phyloP scores from a whole-genome alignment of 2,329 filamentous ascomycete species.

The Sphaerostilbella broomeana region DNA sequence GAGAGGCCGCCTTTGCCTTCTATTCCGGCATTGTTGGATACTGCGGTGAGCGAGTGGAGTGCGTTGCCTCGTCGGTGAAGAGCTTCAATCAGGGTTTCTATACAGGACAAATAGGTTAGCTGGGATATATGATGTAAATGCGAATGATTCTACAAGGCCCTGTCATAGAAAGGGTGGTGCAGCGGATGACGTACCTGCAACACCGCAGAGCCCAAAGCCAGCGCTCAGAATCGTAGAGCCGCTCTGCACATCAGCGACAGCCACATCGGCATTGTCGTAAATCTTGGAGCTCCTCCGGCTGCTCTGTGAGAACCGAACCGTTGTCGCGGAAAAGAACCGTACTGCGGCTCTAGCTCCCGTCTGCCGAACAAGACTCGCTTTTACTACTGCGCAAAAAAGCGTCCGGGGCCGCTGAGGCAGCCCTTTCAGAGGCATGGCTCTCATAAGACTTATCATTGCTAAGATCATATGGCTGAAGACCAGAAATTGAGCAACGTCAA shows the following conservation, averaged over 20 bases:
- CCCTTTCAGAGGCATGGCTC: not conserved
- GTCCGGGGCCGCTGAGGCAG: no score
- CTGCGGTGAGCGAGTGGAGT: constrained; percentile 63
- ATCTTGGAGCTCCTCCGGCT: constrained; percentile 39
- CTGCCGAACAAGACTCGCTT: constrained; percentile 1
- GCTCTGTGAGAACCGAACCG: constrained; percentile 9
- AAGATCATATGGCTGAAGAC: no score
- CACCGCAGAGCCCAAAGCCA: constrained; percentile 77
- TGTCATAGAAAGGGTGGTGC: not conserved
- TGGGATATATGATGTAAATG: not conserved
- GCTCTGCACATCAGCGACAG: constrained; percentile 63
- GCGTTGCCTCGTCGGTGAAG: constrained; percentile 53
- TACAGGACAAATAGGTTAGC: constrained; percentile 9
- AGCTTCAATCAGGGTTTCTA: constrained; percentile 65
- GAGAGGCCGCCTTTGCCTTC: constrained; percentile 63
- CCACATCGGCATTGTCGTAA: constrained; percentile 54
- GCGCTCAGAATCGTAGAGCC: constrained; percentile 67
- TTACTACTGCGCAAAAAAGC: no score
- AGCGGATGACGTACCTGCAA: constrained; percentile 46
- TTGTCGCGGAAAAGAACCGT: constrained; percentile 4
- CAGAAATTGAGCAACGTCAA: no score
- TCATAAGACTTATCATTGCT: no score
- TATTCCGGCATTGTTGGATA: constrained; percentile 75
- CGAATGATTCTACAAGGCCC: no score
- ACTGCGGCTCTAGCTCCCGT: not conserved